A percentile compares a stretch with the other conserved stretches of the same genome.
phyloP scores from a whole-genome alignment of 306 rosid genomes.

The Acmispon strigosus region DNA sequence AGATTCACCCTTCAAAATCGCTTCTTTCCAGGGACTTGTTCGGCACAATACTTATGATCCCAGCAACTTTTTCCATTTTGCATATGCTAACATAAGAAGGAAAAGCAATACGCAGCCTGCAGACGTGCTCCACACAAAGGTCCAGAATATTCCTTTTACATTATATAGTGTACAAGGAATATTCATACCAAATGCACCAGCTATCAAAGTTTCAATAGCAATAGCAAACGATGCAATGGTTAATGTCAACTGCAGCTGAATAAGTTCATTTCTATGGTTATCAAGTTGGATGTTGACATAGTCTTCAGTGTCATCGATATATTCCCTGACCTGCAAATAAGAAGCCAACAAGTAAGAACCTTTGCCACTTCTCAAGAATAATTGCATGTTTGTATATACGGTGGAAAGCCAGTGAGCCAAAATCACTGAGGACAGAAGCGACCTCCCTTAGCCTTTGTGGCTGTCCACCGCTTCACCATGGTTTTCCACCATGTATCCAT shows the following conservation, averaged over 20 bases:
- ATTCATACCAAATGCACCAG: conserved; percentile 87
- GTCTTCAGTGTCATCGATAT: conserved; percentile 96
- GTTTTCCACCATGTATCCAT: too few relatives aligned
- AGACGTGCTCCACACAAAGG: conserved; percentile 35
- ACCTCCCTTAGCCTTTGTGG: too few relatives aligned
- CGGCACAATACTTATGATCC: conserved; percentile 46
- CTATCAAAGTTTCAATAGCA: conserved; percentile 63
- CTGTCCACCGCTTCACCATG: too few relatives aligned
- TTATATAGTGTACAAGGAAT: conserved; percentile 51
- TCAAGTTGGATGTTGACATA: conserved; percentile 95
- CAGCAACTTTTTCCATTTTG: conserved; percentile 85
- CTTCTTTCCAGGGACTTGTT: neutral
- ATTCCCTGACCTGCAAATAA: conserved; percentile 83
- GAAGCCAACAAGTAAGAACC: neutral
- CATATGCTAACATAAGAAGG: conserved; percentile 69
- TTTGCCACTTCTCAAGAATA: neutral
- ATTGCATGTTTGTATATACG: too few relatives aligned
- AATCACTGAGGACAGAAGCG: too few relatives aligned
- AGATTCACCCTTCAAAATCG: neutral
- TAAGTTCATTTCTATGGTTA: conserved; percentile 93
- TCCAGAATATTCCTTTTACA: conserved; percentile 33
- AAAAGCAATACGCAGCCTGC: conserved; percentile 45
- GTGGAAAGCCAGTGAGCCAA: too few relatives aligned
- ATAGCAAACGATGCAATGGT: conserved; percentile 88
- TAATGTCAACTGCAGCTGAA: conserved; percentile 90